phyloP scores from a whole-genome alignment of 495 filamentous ascomycete species.

The Hapsidospora chrysogenum region DNA sequence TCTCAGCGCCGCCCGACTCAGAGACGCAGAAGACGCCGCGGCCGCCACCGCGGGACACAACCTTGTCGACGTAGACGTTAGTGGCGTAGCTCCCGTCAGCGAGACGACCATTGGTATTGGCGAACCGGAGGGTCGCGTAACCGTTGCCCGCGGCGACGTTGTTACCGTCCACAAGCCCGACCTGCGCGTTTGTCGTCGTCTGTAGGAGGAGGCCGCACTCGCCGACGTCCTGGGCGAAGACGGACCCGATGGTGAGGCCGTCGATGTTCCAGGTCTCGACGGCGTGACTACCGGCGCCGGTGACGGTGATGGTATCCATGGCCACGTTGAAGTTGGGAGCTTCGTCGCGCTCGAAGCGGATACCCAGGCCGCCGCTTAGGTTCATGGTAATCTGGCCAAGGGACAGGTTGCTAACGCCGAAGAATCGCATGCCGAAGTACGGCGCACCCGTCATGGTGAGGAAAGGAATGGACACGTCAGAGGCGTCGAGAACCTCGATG shows the following conservation, averaged over 20 bases:
- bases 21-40: conserved; percentile 31
- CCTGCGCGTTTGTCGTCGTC: conserved; percentile 20
- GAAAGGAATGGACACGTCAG: conserved; percentile 23
- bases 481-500: conserved; percentile 20
- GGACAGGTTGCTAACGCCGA: conserved; percentile 17
- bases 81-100: conserved; percentile 21
- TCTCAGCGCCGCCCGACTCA: conserved; percentile 21
- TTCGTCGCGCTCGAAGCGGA: conserved; percentile 27
- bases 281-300: conserved; percentile 23
- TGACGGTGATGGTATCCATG: conserved; percentile 25
- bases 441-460: conserved; percentile 28
- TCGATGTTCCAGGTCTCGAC: conserved; percentile 33
- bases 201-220: conserved; percentile 27
- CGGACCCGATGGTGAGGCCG: conserved; percentile 19
- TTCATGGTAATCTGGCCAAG: conserved; percentile 27
- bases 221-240: conserved; percentile 25
- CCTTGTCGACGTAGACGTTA: conserved; percentile 25
- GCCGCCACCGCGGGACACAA: conserved; percentile 26
- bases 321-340: conserved; percentile 24
- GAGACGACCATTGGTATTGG: conserved; percentile 25
- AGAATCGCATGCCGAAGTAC: conserved; percentile 29
- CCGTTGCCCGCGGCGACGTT: conserved; percentile 25
- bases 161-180: conserved; percentile 26
- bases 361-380: conserved; percentile 25
- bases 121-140: conserved; percentile 28